Evolutionary conservation across 2,329 filamentous ascomycete genomes (phyloP).

Genomic region (Aspergillus udagawae): DNA sequence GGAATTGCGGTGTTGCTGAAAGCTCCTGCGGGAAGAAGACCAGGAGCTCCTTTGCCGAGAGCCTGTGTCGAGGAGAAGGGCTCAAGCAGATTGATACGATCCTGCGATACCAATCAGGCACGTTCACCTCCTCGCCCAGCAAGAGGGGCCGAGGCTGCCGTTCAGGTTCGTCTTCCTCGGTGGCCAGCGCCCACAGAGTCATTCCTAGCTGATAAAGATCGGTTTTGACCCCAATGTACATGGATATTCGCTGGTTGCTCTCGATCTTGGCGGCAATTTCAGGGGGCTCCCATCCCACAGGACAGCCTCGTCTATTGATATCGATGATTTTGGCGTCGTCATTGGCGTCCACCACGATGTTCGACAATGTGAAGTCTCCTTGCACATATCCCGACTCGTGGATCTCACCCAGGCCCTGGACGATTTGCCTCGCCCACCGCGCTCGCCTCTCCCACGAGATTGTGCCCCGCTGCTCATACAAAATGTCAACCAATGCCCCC

Average conservation of each 20-base stretch:
- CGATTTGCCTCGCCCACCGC: conserved; percentile 87
- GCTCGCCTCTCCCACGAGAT: conserved; percentile 70
- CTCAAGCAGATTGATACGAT: conserved; percentile 75
- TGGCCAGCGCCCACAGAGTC: conserved; percentile 90
- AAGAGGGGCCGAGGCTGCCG: conserved; percentile 66
- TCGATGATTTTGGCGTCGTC: conserved; percentile 96
- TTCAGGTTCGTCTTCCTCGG: conserved; percentile 86
- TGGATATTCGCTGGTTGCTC: conserved; percentile 82
- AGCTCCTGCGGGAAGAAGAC: conserved; percentile 57
- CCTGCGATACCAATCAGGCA: conserved; percentile 75
- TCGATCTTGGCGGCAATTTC: conserved; percentile 83
- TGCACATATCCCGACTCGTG: conserved; percentile 96
- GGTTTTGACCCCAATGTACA: conserved; percentile 98
- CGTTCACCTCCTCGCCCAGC: conserved; percentile 49
- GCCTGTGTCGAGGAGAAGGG: conserved; percentile 66
- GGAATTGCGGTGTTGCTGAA: conserved; percentile 10
- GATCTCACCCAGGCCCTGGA: conserved; percentile 83
- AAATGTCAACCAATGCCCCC: conserved; percentile 83
- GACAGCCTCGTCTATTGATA: conserved; percentile 95
- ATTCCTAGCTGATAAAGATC: conserved; percentile 95
- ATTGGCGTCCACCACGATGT: conserved; percentile 84
- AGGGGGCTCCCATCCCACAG: conserved; percentile 94
- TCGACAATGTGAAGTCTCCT: conserved; percentile 94
- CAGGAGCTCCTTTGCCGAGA: conserved; percentile 70
- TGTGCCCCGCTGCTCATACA: conserved; percentile 69